phyloP scores from a whole-genome alignment of 768 basidiomycete species.

The Lyophyllum atratum region DNA sequence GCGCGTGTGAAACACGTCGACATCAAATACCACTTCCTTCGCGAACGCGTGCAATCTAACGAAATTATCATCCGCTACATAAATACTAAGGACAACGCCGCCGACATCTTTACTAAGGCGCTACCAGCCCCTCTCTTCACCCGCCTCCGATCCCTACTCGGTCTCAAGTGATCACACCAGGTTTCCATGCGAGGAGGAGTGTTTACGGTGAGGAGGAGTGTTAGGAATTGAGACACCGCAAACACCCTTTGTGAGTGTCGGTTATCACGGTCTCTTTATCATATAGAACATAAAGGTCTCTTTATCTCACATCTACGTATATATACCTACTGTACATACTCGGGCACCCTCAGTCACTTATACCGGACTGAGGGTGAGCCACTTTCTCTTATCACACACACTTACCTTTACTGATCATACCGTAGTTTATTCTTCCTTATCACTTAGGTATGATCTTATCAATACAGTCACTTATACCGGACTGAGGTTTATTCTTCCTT shows the following conservation, averaged over 20 bases:
- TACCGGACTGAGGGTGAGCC: not conserved
- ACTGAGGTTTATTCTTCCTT: not conserved
- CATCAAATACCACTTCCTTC: conserved; percentile 37
- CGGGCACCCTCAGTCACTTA: not conserved
- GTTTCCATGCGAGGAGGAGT: conserved; percentile 3
- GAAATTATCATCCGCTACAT: conserved; percentile 28
- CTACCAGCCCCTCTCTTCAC: conserved; percentile 21
- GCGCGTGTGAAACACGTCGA: conserved; percentile 41
- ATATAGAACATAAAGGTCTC: not conserved
- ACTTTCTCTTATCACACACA: not conserved
- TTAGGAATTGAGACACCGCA: not conserved
- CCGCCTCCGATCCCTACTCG: conserved; percentile 14
- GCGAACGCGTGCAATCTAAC: conserved; percentile 27
- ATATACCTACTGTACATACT: too few species aligned
- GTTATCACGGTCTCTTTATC: not conserved
- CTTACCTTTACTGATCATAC: not conserved
- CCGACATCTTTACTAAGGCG: conserved; percentile 23
- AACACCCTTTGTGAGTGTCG: not conserved
- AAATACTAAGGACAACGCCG: conserved; percentile 29
- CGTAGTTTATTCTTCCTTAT: not conserved
- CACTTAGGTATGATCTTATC: not conserved
- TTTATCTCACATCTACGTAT: not conserved
- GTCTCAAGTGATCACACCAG: conserved; percentile 5
- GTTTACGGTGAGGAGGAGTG: conserved; percentile 4
- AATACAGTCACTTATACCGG: not conserved